Evolutionary conservation across 2,329 filamentous ascomycete genomes (phyloP).

Genomic region (Alternaria arbusti): DNA sequence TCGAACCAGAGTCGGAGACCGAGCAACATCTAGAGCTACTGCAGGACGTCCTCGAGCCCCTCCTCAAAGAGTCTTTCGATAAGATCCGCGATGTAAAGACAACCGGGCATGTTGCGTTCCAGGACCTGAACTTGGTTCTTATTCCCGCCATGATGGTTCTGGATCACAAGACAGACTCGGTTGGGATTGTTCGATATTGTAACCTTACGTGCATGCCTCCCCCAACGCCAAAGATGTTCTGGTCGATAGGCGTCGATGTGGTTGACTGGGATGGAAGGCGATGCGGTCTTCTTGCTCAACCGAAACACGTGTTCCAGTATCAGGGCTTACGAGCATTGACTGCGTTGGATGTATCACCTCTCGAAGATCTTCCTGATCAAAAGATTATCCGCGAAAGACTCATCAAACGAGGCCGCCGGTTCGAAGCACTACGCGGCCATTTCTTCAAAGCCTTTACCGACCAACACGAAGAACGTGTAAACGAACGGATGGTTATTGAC

Average conservation of each 20-base stretch:
- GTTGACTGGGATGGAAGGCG: slow-evolving; percentile 31
- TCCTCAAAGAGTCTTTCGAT: slow-evolving; percentile 12
- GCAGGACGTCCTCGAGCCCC: slow-evolving; percentile 32
- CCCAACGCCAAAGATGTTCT: background rate
- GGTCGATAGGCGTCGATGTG: slow-evolving; percentile 11
- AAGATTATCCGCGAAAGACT: slow-evolving; percentile 46
- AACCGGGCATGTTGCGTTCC: slow-evolving; percentile 39
- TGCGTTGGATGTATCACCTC: slow-evolving; percentile 48
- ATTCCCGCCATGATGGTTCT: slow-evolving; percentile 29
- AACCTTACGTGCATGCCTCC: slow-evolving; percentile 6
- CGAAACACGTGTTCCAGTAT: slow-evolving; percentile 19
- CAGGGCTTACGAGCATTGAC: slow-evolving; percentile 50
- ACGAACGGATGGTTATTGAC: slow-evolving; percentile 7
- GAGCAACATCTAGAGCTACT: slow-evolving; percentile 40
- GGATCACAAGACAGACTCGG: slow-evolving; percentile 19
- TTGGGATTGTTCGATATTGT: slow-evolving; percentile 6
- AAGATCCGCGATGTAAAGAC: slow-evolving; percentile 36
- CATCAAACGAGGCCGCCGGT: slow-evolving; percentile 51
- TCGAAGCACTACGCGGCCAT: slow-evolving; percentile 54
- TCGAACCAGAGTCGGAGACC: slow-evolving; percentile 6
- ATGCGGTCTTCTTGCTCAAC: slow-evolving; percentile 24
- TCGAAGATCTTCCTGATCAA: slow-evolving; percentile 48
- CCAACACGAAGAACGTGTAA: background rate
- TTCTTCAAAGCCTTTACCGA: slow-evolving; percentile 43
- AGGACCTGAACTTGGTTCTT: slow-evolving; percentile 42